phyloP scores from a whole-genome alignment of 768 basidiomycete species.

The Termitomyces sp. region DNA sequence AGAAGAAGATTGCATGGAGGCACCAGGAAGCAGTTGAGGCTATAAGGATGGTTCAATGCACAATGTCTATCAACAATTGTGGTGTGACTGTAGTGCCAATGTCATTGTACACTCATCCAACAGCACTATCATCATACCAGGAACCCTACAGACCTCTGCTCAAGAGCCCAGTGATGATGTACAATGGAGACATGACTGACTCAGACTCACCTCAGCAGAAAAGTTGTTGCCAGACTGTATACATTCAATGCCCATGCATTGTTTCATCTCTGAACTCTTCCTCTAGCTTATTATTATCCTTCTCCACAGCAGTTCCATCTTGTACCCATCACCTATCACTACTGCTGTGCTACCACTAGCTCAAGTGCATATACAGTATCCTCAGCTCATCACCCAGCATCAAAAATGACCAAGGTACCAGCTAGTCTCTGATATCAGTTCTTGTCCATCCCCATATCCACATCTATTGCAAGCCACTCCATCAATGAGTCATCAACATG shows the following conservation, averaged over 20 bases:
- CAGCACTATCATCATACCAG: background rate
- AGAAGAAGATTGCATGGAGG: conserved; percentile 50
- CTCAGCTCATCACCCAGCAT: conserved; percentile 73
- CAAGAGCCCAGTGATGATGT: conserved; percentile 52
- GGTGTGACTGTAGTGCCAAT: conserved; percentile 7
- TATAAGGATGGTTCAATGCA: conserved; percentile 37
- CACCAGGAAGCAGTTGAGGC: conserved; percentile 56
- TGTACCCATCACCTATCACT: conserved; percentile 55
- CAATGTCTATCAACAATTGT: conserved; percentile 20
- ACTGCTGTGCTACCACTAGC: conserved; percentile 64
- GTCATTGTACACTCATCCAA: no score
- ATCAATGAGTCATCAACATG: no score
- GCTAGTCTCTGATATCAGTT: conserved; percentile 43
- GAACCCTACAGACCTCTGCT: conserved; percentile 37
- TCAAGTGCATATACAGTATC: conserved; percentile 48
- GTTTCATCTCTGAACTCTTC: background rate
- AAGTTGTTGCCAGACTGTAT: no score
- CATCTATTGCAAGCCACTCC: no score
- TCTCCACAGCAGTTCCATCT: conserved; percentile 5
- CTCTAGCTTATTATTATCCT: background rate
- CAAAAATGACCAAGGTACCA: conserved; percentile 74
- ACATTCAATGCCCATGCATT: conserved; percentile 18
- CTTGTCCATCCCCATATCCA: background rate
- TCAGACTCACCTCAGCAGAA: no score
- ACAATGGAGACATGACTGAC: conserved; percentile 30